phyloP scores from a whole-genome alignment of 306 rosid species.

The Lotus japonicus region DNA sequence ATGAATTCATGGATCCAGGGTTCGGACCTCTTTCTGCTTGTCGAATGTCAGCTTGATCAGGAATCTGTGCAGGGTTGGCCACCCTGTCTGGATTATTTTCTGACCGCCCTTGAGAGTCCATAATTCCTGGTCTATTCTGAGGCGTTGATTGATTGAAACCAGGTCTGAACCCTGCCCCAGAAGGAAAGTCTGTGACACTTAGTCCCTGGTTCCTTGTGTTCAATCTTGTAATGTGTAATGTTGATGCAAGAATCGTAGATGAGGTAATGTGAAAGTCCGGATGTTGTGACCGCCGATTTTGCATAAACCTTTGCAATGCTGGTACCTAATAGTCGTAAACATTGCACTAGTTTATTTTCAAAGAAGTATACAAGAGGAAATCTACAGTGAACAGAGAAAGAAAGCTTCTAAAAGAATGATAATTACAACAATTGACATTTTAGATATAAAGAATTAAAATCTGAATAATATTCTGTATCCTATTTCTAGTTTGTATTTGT shows the following conservation, averaged over 20 bases:
- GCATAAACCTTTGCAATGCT: constrained; percentile 92
- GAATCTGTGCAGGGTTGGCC: constrained; percentile 40
- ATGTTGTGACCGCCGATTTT: constrained; percentile 79
- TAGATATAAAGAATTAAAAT: background rate
- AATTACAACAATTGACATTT: background rate
- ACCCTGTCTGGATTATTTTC: constrained; percentile 41
- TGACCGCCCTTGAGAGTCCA: constrained; percentile 36
- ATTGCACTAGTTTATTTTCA: constrained; percentile 2
- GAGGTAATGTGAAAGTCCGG: constrained; percentile 98
- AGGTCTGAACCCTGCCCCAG: constrained; percentile 54
- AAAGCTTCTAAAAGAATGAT: background rate
- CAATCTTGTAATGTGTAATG: constrained; percentile 94
- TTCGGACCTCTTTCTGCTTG: constrained; percentile 65
- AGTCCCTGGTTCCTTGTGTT: constrained; percentile 73
- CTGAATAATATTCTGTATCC: background rate
- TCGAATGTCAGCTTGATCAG: constrained; percentile 43
- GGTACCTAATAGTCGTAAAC: constrained; percentile 56
- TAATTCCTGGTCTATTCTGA: constrained; percentile 34
- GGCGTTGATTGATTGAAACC: constrained; percentile 39
- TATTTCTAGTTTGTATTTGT: background rate
- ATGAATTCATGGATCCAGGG: constrained; percentile 66
- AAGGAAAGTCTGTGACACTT: constrained; percentile 30
- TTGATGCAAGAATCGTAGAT: constrained; percentile 91
- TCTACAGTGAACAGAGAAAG: constrained; percentile 3
- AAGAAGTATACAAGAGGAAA: background rate